phyloP scores from a whole-genome alignment of 805 yeast genomes.

The Jamesozyma lodderae region DNA sequence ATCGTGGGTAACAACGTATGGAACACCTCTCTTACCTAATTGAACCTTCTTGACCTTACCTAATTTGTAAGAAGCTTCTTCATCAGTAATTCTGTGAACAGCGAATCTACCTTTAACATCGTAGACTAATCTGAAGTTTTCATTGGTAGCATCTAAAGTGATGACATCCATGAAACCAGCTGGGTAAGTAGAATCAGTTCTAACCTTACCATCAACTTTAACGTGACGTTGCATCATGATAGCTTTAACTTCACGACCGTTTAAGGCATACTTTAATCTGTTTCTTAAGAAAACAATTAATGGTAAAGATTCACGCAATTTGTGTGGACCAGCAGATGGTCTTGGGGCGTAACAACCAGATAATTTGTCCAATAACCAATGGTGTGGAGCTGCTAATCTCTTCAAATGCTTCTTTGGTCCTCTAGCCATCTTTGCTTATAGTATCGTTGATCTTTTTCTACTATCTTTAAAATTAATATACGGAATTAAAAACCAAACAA shows the following conservation, averaged over 20 bases:
- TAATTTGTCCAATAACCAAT: slow-evolving; percentile 99
- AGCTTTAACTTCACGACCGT: slow-evolving; percentile 98
- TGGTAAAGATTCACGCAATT: slow-evolving; percentile 96
- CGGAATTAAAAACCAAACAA: too few relatives aligned
- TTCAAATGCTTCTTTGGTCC: slow-evolving; percentile 97
- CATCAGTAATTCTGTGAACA: slow-evolving; percentile 98
- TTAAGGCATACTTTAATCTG: slow-evolving; percentile 97
- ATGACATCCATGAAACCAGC: slow-evolving; percentile 99
- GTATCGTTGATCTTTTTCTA: slow-evolving; percentile 5
- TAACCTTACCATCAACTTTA: slow-evolving; percentile 97
- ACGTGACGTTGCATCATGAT: slow-evolving; percentile 97
- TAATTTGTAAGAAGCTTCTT: slow-evolving; percentile 96
- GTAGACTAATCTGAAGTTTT: slow-evolving; percentile 97
- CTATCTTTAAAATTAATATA: too few relatives aligned
- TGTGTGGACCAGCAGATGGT: slow-evolving; percentile 99
- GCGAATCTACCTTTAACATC: slow-evolving; percentile 99
- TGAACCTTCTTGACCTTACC: slow-evolving; percentile 97
- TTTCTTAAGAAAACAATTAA: slow-evolving; percentile 94
- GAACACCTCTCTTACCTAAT: slow-evolving; percentile 97
- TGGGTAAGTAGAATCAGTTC: slow-evolving; percentile 98
- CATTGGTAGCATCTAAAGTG: slow-evolving; percentile 95
- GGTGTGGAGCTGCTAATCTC: slow-evolving; percentile 99
- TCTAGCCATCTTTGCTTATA: slow-evolving; percentile 53
- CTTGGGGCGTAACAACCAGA: slow-evolving; percentile 99
- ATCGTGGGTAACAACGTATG: slow-evolving; percentile 98